Evolutionary conservation across 371 early-diverging fungal species (phyloP).

Genomic region (Mortierella sp.): DNA sequence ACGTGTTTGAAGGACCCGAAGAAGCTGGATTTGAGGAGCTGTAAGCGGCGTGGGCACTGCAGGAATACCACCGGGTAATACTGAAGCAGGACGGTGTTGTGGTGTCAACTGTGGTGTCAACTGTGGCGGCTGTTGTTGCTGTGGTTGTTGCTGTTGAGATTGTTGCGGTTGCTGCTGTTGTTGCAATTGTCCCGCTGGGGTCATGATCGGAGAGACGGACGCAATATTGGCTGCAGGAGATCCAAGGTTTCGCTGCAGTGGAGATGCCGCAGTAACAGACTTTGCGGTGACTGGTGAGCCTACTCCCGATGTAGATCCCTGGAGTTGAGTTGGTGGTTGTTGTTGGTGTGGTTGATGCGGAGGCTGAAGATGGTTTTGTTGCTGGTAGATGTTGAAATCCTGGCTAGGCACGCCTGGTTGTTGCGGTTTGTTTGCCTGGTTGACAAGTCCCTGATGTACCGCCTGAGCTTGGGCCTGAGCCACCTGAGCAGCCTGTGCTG

Average conservation of each 20-base stretch:
- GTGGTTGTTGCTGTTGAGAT: neutral
- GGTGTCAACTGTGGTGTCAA: neutral
- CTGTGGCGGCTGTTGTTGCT: neutral
- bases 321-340: constrained; percentile 21
- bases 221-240: constrained; percentile 32
- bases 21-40: constrained; percentile 13
- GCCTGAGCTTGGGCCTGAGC: constrained; percentile 1
- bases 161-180: constrained; percentile 21
- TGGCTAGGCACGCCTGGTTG: constrained; percentile 23
- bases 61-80: neutral
- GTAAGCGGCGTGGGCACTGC: constrained; percentile 23
- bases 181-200: constrained; percentile 34
- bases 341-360: constrained; percentile 26
- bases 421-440: constrained; percentile 23
- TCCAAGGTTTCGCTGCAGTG: constrained; percentile 39
- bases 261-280: constrained; percentile 34
- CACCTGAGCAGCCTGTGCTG: neutral
- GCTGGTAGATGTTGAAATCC: constrained; percentile 39
- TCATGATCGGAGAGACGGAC: constrained; percentile 34
- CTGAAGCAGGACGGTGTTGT: constrained; percentile 24
- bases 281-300: constrained; percentile 43
- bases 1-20: constrained; percentile 34
- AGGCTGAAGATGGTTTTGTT: constrained; percentile 30
- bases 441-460: neutral
- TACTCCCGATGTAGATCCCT: constrained; percentile 14